phyloP scores from a whole-genome alignment of 202 grass and related monocot species.

The Musa balbisiana region DNA sequence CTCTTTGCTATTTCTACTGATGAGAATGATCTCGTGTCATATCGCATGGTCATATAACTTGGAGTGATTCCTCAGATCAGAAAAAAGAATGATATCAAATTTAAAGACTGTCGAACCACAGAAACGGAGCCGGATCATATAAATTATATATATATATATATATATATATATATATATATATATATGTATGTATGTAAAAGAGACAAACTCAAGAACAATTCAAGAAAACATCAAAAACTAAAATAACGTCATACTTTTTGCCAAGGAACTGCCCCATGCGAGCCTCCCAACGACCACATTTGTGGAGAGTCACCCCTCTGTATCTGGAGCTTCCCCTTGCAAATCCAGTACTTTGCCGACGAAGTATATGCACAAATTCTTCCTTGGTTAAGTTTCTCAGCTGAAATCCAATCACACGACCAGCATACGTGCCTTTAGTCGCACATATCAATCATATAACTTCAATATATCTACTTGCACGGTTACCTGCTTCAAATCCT shows the following conservation, averaged over 20 bases:
- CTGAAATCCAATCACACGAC: background rate
- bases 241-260: background rate
- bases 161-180: background rate
- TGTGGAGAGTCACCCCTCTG: conserved; percentile 17
- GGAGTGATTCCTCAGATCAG: background rate
- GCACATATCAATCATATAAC: too few relatives aligned
- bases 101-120: too few relatives aligned
- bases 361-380: conserved; percentile 18
- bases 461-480: background rate
- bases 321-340: conserved; percentile 20
- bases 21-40: too few relatives aligned
- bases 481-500: conserved; percentile 22
- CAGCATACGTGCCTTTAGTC: too few relatives aligned
- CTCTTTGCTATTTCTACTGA: too few relatives aligned
- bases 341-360: conserved; percentile 18
- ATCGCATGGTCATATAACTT: background rate
- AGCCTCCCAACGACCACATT: conserved; percentile 18
- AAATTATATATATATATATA: background rate
- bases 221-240: background rate
- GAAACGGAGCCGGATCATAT: background rate
- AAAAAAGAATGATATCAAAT: background rate
- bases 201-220: background rate
- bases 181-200: background rate
- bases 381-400: conserved; percentile 16
- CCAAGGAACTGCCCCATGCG: conserved; percentile 18